Percentiles rank a stretch among this genome's conserved stretches.
Evolutionary conservation across 345 rosid genomes (phyloP).

Genomic region (Aurinia saxatilis): DNA sequence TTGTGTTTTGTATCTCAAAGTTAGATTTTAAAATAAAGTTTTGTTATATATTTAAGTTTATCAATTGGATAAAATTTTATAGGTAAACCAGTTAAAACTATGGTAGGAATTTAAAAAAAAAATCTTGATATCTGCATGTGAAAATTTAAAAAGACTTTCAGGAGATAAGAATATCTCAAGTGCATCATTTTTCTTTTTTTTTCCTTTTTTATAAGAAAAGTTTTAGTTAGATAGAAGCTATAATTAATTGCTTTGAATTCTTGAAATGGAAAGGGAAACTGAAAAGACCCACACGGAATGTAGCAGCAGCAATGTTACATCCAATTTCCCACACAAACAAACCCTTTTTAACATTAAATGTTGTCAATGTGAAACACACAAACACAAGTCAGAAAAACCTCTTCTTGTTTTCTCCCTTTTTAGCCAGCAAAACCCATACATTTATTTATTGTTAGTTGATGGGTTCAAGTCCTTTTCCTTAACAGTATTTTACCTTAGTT

Average conservation of each 20-base stretch:
- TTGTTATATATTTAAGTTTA: too few species aligned
- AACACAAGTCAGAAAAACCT: not conserved
- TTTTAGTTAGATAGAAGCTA: not conserved
- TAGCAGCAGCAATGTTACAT: constrained; percentile 15
- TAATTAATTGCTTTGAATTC: constrained; percentile 4
- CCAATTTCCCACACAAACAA: constrained; percentile 19
- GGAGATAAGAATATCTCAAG: too few species aligned
- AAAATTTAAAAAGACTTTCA: too few species aligned
- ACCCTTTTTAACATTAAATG: not conserved
- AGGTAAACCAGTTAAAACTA: too few species aligned
- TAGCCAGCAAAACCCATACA: not conserved
- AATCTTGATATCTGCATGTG: too few species aligned
- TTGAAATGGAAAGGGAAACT: not conserved
- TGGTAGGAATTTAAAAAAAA: too few species aligned
- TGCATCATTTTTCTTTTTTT: too few species aligned
- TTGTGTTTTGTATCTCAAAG: too few species aligned
- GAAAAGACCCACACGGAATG: constrained; percentile 23
- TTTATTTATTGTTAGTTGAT: not conserved
- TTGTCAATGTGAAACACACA: constrained; percentile 11
- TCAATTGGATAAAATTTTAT: too few species aligned
- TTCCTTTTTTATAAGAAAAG: too few species aligned
- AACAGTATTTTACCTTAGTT: not conserved
- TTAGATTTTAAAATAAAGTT: too few species aligned
- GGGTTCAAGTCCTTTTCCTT: not conserved
- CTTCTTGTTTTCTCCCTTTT: not conserved